Conservation (phyloP, 306 rosid genomes). For the Ammopiptanthus mongolicus region DNA sequence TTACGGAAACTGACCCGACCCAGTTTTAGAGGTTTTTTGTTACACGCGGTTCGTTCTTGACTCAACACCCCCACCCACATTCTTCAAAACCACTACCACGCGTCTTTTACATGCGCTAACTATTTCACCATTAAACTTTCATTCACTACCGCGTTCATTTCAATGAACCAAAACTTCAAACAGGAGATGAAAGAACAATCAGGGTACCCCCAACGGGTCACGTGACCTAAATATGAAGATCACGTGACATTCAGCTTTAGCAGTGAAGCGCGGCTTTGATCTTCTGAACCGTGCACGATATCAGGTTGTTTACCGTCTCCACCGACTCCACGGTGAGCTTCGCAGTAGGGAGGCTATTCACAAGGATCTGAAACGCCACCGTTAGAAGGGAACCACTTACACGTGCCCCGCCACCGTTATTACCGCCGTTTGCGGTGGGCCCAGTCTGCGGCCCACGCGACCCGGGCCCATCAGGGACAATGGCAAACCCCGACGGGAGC, state of each 20-base stretch:
- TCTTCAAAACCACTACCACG: neutral
- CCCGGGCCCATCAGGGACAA: constrained; percentile 84
- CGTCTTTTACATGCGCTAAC: constrained; percentile 21
- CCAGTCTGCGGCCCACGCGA: constrained; percentile 29
- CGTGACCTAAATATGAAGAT: neutral
- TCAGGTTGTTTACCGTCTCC: constrained; percentile 89
- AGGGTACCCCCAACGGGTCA: neutral
- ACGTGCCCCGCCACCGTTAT: constrained; percentile 12
- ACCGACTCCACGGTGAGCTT: constrained; percentile 95
- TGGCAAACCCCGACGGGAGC: constrained; percentile 77
- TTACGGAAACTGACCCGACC: constrained; percentile 18
- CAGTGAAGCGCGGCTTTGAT: constrained; percentile 83
- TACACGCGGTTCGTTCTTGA: constrained; percentile 98
- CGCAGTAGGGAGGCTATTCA: constrained; percentile 85
- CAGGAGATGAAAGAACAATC: neutral
- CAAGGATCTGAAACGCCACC: constrained; percentile 93
- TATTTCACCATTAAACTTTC: neutral
- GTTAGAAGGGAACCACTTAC: constrained; percentile 80
- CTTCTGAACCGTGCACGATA: constrained; percentile 89
- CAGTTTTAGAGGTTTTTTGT: constrained; percentile 2
- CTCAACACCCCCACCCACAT: constrained; percentile 59
- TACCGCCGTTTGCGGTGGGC: neutral
- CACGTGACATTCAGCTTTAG: constrained; percentile 45
- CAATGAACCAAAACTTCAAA: neutral
- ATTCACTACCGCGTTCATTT: neutral